Conservation (phyloP, 345 rosid genomes). For the Adansonia digitata region DNA sequence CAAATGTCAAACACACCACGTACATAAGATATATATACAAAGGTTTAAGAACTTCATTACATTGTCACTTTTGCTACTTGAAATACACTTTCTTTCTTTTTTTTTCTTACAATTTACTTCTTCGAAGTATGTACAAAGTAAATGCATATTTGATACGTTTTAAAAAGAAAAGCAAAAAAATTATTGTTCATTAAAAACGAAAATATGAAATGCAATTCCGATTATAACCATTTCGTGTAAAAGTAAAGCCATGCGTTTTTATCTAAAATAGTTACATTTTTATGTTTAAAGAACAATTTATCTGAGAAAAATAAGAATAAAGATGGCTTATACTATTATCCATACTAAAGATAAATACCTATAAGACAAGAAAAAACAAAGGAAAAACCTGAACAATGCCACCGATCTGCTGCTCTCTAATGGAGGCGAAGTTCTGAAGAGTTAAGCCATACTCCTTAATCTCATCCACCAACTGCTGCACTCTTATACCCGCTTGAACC, state of each 20-base stretch:
- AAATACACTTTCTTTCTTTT: neutral
- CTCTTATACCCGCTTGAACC: constrained; percentile 89
- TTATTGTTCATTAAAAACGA: neutral
- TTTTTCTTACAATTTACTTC: neutral
- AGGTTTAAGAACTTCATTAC: neutral
- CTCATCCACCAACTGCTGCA: constrained; percentile 82
- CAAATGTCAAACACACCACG: neutral
- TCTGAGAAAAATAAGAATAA: neutral
- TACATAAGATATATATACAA: neutral
- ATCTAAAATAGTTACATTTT: neutral
- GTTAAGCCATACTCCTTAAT: constrained; percentile 74
- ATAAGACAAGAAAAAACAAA: neutral
- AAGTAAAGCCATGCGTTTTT: neutral
- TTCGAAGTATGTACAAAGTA: neutral
- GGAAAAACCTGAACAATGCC: constrained; percentile 83
- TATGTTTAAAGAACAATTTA: neutral
- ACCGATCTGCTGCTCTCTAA: constrained; percentile 97
- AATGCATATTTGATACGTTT: no score
- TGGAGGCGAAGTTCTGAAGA: constrained; percentile 91
- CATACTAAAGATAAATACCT: neutral
- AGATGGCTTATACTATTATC: neutral
- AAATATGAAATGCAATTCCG: neutral
- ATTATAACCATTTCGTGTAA: neutral
- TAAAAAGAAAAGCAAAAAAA: no score
- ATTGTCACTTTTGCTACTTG: neutral